These are phyloP conservation scores for Cryptococcus sp. DNA, from an alignment of 1,284 basidiomycete genomes.

Conservation along the genomic window DNA sequence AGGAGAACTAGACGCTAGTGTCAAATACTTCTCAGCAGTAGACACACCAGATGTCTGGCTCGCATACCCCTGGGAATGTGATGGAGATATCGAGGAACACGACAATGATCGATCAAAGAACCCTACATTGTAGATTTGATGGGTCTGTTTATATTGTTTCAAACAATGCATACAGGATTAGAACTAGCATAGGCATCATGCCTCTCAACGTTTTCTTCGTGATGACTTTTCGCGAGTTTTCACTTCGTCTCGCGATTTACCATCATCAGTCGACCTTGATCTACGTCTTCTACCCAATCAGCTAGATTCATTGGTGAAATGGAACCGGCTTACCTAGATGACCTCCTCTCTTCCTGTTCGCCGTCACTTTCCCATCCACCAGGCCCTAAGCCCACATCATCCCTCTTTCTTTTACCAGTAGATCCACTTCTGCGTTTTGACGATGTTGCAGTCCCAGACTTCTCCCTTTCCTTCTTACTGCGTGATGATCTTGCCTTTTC, in stretches of 20 bases:
- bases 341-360: conserved; percentile 22
- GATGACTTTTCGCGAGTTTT: too few relatives aligned
- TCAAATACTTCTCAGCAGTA: conserved; percentile 47
- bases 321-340: background rate
- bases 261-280: background rate
- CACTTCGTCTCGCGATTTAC: background rate
- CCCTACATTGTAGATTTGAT: conserved; percentile 12
- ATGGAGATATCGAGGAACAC: conserved; percentile 43
- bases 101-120: conserved; percentile 34
- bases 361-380: conserved; percentile 30
- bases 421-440: conserved; percentile 9
- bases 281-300: background rate
- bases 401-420: conserved; percentile 17
- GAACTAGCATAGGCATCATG: background rate
- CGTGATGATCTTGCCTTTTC: conserved; percentile 5
- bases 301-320: background rate
- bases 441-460: background rate
- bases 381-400: conserved; percentile 15
- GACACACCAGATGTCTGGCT: conserved; percentile 49
- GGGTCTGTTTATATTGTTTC: too few relatives aligned
- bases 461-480: conserved; percentile 11
- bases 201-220: too few relatives aligned
- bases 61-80: conserved; percentile 49
- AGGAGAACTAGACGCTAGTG: conserved; percentile 59
- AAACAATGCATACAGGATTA: background rate